phyloP scores from a whole-genome alignment of 768 basidiomycete species.

The Tulasnella sp. region DNA sequence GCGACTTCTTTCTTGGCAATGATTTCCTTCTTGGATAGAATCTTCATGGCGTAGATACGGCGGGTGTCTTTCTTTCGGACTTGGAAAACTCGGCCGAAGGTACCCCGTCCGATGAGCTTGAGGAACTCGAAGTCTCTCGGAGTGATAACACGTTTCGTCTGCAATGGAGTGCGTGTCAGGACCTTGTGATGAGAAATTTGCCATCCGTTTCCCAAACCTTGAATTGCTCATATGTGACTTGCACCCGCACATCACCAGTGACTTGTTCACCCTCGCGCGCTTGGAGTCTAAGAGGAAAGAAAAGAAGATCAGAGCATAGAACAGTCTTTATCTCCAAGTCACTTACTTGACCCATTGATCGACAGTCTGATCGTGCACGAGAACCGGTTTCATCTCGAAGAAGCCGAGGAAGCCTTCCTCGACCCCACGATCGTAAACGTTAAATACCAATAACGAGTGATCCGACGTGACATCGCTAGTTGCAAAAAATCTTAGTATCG shows the following conservation, averaged over 20 bases:
- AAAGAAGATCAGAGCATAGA: background rate
- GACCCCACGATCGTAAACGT: constrained; percentile 84
- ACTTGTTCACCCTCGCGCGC: constrained; percentile 76
- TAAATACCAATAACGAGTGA: constrained; percentile 79
- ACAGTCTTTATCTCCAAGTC: background rate
- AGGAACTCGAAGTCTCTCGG: constrained; percentile 98
- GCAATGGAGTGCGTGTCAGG: constrained; percentile 28
- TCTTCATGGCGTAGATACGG: constrained; percentile 99
- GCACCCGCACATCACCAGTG: constrained; percentile 91
- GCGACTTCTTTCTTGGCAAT: constrained; percentile 99
- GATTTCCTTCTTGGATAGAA: constrained; percentile 98
- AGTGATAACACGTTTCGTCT: constrained; percentile 86
- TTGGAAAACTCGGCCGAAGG: constrained; percentile 98
- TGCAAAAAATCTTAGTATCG: constrained; percentile 36
- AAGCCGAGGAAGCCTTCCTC: constrained; percentile 87
- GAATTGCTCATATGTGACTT: constrained; percentile 90
- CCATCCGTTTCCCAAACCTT: constrained; percentile 56
- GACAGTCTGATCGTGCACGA: constrained; percentile 91
- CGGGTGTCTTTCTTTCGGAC: constrained; percentile 98
- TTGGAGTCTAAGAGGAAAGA: constrained; percentile 55
- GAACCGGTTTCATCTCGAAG: constrained; percentile 85
- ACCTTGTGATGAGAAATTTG: constrained; percentile 22
- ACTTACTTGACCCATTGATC: constrained; percentile 98
- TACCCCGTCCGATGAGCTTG: constrained; percentile 97
- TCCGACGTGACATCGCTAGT: constrained; percentile 91